phyloP scores from a whole-genome alignment of 805 yeast genomes.

The Starmerella geochares region DNA sequence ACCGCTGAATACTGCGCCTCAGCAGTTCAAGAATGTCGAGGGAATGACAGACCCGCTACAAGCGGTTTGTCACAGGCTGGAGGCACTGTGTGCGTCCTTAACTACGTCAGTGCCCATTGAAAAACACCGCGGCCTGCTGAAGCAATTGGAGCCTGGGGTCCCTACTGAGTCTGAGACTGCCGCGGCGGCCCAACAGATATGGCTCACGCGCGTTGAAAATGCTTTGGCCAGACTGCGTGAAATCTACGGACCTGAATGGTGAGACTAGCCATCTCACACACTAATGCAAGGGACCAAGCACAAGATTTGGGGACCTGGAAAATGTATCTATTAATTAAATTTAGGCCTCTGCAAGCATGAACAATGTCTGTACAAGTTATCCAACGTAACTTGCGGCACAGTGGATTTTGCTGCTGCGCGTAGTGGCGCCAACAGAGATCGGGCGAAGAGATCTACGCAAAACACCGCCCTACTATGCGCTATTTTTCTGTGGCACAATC shows the following conservation, averaged over 20 bases:
- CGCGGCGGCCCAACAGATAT: constrained; percentile 6
- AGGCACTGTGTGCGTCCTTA: constrained; percentile 14
- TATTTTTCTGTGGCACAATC: too few species aligned
- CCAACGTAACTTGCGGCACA: too few species aligned
- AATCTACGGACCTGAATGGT: neutral
- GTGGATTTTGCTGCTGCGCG: neutral
- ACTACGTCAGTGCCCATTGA: neutral
- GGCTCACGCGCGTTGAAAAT: constrained; percentile 24
- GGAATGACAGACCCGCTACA: constrained; percentile 2
- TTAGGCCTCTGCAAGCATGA: too few species aligned
- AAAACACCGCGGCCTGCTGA: constrained; percentile 4
- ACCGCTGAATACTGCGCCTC: neutral
- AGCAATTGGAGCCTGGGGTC: constrained; percentile 13
- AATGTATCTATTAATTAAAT: too few species aligned
- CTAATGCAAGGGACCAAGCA: too few species aligned
- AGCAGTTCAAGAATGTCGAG: neutral
- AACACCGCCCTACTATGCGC: too few species aligned
- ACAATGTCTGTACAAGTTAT: too few species aligned
- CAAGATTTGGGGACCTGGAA: too few species aligned
- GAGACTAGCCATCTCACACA: too few species aligned
- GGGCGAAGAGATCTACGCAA: too few species aligned
- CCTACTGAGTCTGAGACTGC: constrained; percentile 8
- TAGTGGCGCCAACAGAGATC: too few species aligned
- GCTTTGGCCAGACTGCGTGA: constrained; percentile 11
- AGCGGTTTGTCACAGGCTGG: constrained; percentile 11